These are phyloP conservation scores for Wakefieldia striispora DNA, from an alignment of 768 basidiomycete genomes.

Conservation along the genomic window DNA sequence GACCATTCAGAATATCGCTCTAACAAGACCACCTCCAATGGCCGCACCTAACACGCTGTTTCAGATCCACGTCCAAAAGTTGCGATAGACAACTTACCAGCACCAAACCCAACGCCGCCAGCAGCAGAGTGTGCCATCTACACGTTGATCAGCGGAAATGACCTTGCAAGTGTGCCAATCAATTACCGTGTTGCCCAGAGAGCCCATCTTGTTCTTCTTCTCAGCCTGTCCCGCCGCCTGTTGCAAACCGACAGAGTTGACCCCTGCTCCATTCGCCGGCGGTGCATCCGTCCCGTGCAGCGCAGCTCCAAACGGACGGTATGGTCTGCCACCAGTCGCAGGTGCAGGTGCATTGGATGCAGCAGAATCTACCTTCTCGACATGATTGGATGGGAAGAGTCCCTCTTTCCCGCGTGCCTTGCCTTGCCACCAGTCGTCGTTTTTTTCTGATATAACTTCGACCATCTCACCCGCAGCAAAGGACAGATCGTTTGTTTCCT, in stretches of 20 bases:
- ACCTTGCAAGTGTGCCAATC: neutral
- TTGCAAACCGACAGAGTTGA: conserved; percentile 32
- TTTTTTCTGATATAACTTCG: conserved; percentile 76
- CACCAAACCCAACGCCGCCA: conserved; percentile 77
- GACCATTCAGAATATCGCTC: conserved; percentile 44
- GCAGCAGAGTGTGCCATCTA: conserved; percentile 59
- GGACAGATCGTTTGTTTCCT: conserved; percentile 80
- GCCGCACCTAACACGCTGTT: conserved; percentile 40
- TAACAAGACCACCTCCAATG: conserved; percentile 48
- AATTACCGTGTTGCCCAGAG: conserved; percentile 54
- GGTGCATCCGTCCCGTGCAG: conserved; percentile 34
- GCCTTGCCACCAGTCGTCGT: conserved; percentile 88
- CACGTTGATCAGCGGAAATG: conserved; percentile 19
- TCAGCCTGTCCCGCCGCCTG: conserved; percentile 25
- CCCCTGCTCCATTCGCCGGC: conserved; percentile 24
- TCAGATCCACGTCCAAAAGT: neutral
- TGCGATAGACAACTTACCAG: conserved; percentile 43
- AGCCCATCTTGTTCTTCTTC: conserved; percentile 61
- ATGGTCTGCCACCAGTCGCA: conserved; percentile 13
- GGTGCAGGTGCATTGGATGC: too few species aligned
- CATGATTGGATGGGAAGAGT: conserved; percentile 76
- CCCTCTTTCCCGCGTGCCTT: conserved; percentile 59
- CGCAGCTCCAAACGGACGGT: conserved; percentile 39
- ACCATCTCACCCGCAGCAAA: conserved; percentile 76
- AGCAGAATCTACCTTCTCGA: conserved; percentile 49